A percentile compares a stretch with the other conserved stretches of the same genome.
These are phyloP conservation scores for Calycina herbarum DNA, from an alignment of 2,329 filamentous ascomycete genomes.

Conservation along the genomic window DNA sequence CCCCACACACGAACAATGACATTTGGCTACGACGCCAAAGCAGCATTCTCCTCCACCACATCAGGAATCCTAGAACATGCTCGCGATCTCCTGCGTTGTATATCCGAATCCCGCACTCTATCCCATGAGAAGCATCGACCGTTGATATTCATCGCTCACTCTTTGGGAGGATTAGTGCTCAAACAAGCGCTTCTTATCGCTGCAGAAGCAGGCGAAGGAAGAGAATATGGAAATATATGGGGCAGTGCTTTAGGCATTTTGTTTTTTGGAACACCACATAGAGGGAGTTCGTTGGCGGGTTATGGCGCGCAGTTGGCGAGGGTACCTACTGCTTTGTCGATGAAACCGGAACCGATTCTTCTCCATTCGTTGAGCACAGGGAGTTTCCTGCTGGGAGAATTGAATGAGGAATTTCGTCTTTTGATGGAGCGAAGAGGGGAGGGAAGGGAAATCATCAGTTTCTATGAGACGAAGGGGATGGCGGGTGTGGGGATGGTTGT, in stretches of 20 bases:
- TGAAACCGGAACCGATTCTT: slow-evolving; percentile 17
- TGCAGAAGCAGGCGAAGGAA: no score
- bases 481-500: slow-evolving; percentile 16
- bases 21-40: slow-evolving; percentile 40
- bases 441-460: slow-evolving; percentile 19
- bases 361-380: slow-evolving; percentile 17
- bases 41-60: slow-evolving; percentile 16
- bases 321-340: slow-evolving; percentile 10
- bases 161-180: slow-evolving; percentile 23
- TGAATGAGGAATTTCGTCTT: slow-evolving; percentile 15
- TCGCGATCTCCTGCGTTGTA: slow-evolving; percentile 17
- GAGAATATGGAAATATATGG: slow-evolving; percentile 15
- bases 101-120: slow-evolving; percentile 7
- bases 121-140: slow-evolving; percentile 16
- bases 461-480: slow-evolving; percentile 25
- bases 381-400: slow-evolving; percentile 7
- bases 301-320: slow-evolving; percentile 18
- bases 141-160: slow-evolving; percentile 25
- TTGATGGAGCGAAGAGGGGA: slow-evolving; percentile 12
- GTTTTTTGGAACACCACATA: slow-evolving; percentile 29
- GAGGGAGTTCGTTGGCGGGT: slow-evolving; percentile 19
- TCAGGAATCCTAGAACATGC: slow-evolving; percentile 24
- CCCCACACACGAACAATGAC: slow-evolving; percentile 38
- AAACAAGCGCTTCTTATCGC: slow-evolving; percentile 26
- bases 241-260: slow-evolving; percentile 15